Conservation (phyloP, 371 early-diverging fungal genomes). For the Mucor velutinosus region DNA sequence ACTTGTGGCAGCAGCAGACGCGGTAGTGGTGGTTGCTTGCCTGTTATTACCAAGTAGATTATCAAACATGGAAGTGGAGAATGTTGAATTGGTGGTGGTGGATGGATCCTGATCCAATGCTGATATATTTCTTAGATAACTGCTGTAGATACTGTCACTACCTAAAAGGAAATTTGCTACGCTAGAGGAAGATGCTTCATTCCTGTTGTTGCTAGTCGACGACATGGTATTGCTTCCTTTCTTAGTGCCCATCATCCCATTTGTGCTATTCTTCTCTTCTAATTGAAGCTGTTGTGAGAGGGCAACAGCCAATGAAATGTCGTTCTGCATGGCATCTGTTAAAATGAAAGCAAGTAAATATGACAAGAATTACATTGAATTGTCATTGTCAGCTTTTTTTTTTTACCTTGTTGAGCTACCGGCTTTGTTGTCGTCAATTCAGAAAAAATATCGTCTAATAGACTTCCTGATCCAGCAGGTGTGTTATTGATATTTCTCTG, state of each 20-base stretch:
- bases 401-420: slow-evolving; percentile 13
- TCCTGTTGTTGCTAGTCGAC: neutral
- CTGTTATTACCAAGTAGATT: slow-evolving; percentile 13
- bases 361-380: neutral
- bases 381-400: slow-evolving; percentile 7
- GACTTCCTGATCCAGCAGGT: slow-evolving; percentile 33
- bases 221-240: neutral
- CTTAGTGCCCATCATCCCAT: slow-evolving; percentile 6
- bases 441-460: slow-evolving; percentile 47
- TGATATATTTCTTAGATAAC: slow-evolving; percentile 20
- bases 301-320: slow-evolving; percentile 43
- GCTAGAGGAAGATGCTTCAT: neutral
- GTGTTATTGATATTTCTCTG: slow-evolving; percentile 6
- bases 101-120: slow-evolving; percentile 3
- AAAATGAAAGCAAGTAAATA: neutral
- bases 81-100: neutral
- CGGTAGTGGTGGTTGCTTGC: neutral
- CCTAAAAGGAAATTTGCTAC: slow-evolving; percentile 18
- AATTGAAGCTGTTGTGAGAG: slow-evolving; percentile 37
- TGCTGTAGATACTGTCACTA: slow-evolving; percentile 43
- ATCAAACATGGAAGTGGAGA: slow-evolving; percentile 38
- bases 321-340: slow-evolving; percentile 11
- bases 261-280: slow-evolving; percentile 14
- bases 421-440: slow-evolving; percentile 24
- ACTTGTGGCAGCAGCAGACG: neutral